Evolutionary conservation across 805 yeast species (phyloP), one percentile per base, ranked within the genome.

Genomic region (Wickerhamiella spandovensis): DNA sequence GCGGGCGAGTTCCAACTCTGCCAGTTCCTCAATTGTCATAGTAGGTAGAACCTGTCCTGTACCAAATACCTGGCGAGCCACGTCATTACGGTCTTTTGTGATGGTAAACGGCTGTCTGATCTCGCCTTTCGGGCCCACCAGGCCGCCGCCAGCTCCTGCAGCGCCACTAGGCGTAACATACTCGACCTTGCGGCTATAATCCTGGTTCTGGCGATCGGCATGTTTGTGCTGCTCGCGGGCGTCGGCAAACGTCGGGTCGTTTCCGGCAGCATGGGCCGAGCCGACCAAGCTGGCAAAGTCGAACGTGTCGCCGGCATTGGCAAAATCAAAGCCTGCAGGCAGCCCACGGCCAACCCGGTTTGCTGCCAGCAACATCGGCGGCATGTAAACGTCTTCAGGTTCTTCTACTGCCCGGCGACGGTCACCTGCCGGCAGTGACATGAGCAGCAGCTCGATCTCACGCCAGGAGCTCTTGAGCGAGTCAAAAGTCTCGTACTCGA

Each of bases 21-120:
- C 70, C 53, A 84, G 81, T 58, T 92, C 97, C 56, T 92, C 98
- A 0, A 92, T 88, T 0, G 95, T 72, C 92, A 92, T 86, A 0
- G 97, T 86, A 2, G 98, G 98, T 25, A 90, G 72, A 23, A 75
- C 79, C 66, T 92, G 97, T 0, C 97, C 98, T 2, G 94, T 86
- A 1, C 97, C 96, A 57, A 77, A 79, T 0, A 89, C 96, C 58
- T 81, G 77, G 30, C 72, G 68, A 51, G 74, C 70, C 17, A 86
- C 56, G 44, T 81, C 77, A 1, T 44, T 17, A 4, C 56, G 46
- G 37, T 77, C 78, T 52, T 78, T 73, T 3, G 63, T 50, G 17
- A 90, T 73, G 0, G 90, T 84, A 65, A 90, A 92, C 10, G 97
- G 97, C 57, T 83, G 76, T 30, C 84, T 65, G 5, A 90, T 82